These are phyloP conservation scores for Gnomoniopsis sp. DNA, from an alignment of 2,329 filamentous ascomycete genomes.

Conservation along the genomic window DNA sequence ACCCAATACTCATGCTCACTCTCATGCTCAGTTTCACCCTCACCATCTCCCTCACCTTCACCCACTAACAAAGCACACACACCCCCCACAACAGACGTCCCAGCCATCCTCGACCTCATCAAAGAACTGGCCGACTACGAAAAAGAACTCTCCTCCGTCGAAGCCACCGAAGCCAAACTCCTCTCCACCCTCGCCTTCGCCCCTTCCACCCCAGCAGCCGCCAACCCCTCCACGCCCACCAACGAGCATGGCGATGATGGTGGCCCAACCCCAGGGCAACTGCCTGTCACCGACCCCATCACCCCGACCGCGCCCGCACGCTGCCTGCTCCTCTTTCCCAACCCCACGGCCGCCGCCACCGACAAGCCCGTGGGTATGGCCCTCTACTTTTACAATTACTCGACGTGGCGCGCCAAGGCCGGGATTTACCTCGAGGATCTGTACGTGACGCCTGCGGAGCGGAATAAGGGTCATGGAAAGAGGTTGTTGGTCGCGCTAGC, in stretches of 20 bases:
- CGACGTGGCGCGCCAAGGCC: conserved; percentile 82
- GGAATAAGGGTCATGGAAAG: conserved; percentile 78
- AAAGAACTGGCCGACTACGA: conserved; percentile 86
- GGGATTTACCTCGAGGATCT: conserved; percentile 94
- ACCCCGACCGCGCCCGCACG: conserved; percentile 63
- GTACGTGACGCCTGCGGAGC: conserved; percentile 69
- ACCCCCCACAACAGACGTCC: conserved; percentile 64
- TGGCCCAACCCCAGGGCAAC: conserved; percentile 22
- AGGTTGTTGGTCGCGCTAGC: conserved; percentile 71
- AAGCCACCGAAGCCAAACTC: conserved; percentile 75
- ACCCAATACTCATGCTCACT: no score
- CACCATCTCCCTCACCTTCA: neutral
- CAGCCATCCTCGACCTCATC: conserved; percentile 77
- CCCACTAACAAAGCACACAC: conserved; percentile 9
- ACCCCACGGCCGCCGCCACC: conserved; percentile 34
- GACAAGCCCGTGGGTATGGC: conserved; percentile 68
- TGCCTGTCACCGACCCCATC: conserved; percentile 50
- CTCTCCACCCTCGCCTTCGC: conserved; percentile 76
- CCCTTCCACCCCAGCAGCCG: conserved; percentile 30
- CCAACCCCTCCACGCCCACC: conserved; percentile 35
- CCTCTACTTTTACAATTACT: conserved; percentile 93
- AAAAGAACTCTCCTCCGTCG: conserved; percentile 67
- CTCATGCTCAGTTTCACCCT: no score
- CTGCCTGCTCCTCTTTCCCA: conserved; percentile 64
- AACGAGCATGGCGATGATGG: no score